Conservation (phyloP, 129 eudicot species). For the Arctium minus region DNA sequence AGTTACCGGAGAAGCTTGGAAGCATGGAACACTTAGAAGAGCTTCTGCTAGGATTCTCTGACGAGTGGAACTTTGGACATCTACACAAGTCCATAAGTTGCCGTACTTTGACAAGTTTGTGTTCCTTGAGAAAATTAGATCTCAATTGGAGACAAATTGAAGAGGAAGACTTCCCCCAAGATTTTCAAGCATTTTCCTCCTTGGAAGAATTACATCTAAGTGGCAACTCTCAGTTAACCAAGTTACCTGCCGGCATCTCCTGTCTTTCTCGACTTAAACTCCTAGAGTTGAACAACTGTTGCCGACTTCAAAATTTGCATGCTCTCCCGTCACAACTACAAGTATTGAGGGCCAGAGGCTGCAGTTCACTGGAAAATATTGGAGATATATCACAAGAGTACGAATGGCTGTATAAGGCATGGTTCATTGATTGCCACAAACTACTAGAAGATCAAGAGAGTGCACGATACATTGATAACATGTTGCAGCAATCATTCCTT, state of each 20-base stretch:
- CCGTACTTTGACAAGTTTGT: background rate
- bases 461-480: background rate
- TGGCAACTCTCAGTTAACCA: background rate
- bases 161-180: background rate
- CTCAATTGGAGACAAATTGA: background rate
- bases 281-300: background rate
- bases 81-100: background rate
- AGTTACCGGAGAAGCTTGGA: background rate
- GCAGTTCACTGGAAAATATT: background rate
- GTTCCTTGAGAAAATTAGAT: background rate
- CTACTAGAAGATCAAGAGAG: background rate
- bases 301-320: background rate
- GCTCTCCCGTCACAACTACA: background rate
- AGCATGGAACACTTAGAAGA: background rate
- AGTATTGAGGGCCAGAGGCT: background rate
- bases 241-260: background rate
- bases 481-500: background rate
- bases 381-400: background rate
- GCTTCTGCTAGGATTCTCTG: background rate
- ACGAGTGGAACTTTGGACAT: background rate
- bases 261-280: background rate
- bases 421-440: slow-evolving; percentile 2
- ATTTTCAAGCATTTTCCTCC: background rate
- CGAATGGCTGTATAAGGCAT: background rate
- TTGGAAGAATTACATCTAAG: background rate